phyloP scores from a whole-genome alignment of 257 asterid genomes.

The Ocimum tenuiflorum region DNA sequence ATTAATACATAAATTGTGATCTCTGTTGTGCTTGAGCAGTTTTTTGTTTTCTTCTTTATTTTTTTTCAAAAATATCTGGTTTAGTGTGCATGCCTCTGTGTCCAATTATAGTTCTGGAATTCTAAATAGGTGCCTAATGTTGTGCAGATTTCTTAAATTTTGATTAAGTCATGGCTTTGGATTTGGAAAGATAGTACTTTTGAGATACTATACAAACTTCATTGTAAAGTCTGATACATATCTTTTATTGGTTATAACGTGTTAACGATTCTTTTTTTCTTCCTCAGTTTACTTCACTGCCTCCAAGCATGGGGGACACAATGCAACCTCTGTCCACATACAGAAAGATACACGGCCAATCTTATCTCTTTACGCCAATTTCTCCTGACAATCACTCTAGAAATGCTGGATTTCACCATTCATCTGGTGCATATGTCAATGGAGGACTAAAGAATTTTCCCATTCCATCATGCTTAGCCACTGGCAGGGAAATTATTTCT shows the following conservation, averaged over 20 bases:
- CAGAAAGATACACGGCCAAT: too few species aligned
- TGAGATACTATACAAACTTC: neutral
- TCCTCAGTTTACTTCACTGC: conserved; percentile 24
- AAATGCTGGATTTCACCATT: conserved; percentile 24
- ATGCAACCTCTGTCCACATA: conserved; percentile 26
- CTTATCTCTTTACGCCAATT: too few species aligned
- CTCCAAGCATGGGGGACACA: conserved; percentile 42
- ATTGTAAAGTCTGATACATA: neutral
- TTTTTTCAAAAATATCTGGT: too few species aligned
- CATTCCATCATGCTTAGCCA: conserved; percentile 21
- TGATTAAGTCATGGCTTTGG: too few species aligned
- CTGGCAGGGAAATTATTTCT: conserved; percentile 24
- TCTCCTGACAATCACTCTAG: conserved; percentile 10
- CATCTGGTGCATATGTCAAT: conserved; percentile 35
- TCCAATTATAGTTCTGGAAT: too few species aligned
- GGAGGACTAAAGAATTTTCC: conserved; percentile 34
- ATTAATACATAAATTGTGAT: neutral
- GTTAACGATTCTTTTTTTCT: neutral
- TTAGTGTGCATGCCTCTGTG: too few species aligned
- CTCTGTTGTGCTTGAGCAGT: neutral
- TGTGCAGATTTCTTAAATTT: neutral
- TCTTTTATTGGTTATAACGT: neutral
- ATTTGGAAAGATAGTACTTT: neutral
- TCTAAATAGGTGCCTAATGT: neutral
- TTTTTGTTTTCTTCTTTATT: too few species aligned